Evolutionary conservation across 2,329 filamentous ascomycete species (phyloP), one percentile per base, ranked within the genome.

Genomic region (Arthrobotrys megalospora): DNA sequence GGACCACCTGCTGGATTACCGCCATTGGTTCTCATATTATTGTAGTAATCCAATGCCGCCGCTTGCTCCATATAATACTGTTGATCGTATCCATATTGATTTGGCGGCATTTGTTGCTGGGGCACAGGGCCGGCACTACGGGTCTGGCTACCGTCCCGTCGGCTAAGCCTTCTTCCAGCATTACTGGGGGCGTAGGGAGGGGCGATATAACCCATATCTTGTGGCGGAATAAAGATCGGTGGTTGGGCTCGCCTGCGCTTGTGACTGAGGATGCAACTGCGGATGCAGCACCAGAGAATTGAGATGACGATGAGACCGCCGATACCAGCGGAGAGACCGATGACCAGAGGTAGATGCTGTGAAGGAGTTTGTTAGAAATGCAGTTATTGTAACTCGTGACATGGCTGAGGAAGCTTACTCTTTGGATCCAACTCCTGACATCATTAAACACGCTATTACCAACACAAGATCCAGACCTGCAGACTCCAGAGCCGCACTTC

Each of bases 341-440:
- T 97, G 80, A 96, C 91, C 79, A 98, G 89, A 65, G 89, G 86
- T 84, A 92, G 92, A 86, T 98, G 91, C 80, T 90, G 85, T 41
- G 55, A 63, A 36, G 2, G 16, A 38, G 36, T 28, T 36, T 65
- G 19, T 69, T 63, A 55, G 67, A 21, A 21, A 64, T 28, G 41
- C 6, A 34, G 38, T 41, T 11, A 10, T 10, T 8, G n/a, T 52
- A 6, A 12, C 24, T 5, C 19, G 16, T 38, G n/a, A 32, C 38
- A 16, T 60, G 14, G 19, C 16, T 24, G 28, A 63, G 24, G 41
- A n/a, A 60, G 50, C 66, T 52, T 80, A 82, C 81, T 48, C 75
- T 80, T 28, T 89, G 85, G 83, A 98, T 90, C 92, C 93, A 97
- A 77, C 88, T 88, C 67, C 86, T 86, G 80, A 96, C 90, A 85